A percentile compares a stretch with the other conserved stretches of the same genome.
These are phyloP conservation scores for Ogataea saltuana DNA, from an alignment of 805 yeast genomes.

Conservation along the genomic window DNA sequence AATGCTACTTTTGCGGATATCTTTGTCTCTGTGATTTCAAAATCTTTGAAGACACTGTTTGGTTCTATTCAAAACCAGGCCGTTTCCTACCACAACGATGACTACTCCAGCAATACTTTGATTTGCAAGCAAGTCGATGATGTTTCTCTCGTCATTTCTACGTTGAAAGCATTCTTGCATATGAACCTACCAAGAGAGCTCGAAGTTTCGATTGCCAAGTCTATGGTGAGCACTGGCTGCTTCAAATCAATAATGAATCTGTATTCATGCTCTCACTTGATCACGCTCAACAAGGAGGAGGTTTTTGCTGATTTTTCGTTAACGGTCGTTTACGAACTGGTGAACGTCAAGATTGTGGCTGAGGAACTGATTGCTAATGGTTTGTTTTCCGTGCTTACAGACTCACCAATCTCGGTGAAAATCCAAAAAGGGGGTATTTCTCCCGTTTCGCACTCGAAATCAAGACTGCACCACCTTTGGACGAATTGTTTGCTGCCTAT, in stretches of 20 bases:
- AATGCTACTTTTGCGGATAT: constrained; percentile 55
- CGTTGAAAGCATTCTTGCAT: constrained; percentile 58
- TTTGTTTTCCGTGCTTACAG: constrained; percentile 64
- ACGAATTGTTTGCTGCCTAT: constrained; percentile 77
- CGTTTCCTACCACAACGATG: constrained; percentile 40
- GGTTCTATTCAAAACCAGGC: constrained; percentile 60
- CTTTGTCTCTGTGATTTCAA: constrained; percentile 63
- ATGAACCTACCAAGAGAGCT: constrained; percentile 50
- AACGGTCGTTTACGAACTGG: constrained; percentile 67
- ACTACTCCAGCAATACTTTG: constrained; percentile 36
- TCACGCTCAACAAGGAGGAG: constrained; percentile 62
- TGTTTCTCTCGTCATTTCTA: constrained; percentile 57
- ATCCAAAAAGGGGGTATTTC: constrained; percentile 67
- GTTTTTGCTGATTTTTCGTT: constrained; percentile 72
- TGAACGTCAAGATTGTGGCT: constrained; percentile 61
- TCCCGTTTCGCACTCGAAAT: constrained; percentile 49
- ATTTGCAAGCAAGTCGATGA: constrained; percentile 62
- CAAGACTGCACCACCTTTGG: constrained; percentile 72
- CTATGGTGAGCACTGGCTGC: constrained; percentile 59
- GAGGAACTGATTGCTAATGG: constrained; percentile 66
- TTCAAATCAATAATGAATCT: constrained; percentile 61
- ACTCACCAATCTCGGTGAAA: constrained; percentile 67
- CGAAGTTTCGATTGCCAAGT: constrained; percentile 49
- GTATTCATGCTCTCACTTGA: constrained; percentile 65
- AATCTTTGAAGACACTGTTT: constrained; percentile 61